These are phyloP conservation scores for Candida ipomoeae DNA, from an alignment of 805 yeast species.

Conservation along the genomic window DNA sequence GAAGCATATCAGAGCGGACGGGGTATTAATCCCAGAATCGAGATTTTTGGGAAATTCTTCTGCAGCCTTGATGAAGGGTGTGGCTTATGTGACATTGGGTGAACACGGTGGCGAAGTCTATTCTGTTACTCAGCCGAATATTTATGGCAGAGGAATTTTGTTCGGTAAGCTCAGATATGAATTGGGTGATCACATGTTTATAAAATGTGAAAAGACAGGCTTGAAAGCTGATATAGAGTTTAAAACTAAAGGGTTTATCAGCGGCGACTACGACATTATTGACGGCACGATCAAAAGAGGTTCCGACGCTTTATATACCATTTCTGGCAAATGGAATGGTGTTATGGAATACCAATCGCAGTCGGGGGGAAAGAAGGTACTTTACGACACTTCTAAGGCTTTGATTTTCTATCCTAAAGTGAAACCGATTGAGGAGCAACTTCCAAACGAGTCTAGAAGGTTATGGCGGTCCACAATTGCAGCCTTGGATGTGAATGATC, in stretches of 20 bases:
- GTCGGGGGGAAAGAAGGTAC: conserved; percentile 43
- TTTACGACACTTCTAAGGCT: conserved; percentile 41
- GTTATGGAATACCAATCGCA: conserved; percentile 60
- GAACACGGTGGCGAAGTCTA: conserved; percentile 67
- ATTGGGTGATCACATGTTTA: conserved; percentile 85
- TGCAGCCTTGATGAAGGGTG: conserved; percentile 96
- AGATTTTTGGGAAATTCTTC: conserved; percentile 91
- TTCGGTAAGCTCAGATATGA: conserved; percentile 89
- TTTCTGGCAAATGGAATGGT: conserved; percentile 93
- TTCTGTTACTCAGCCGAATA: conserved; percentile 88
- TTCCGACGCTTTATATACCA: conserved; percentile 51
- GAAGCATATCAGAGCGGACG: conserved; percentile 79
- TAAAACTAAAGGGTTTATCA: conserved; percentile 89
- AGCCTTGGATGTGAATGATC: conserved; percentile 79
- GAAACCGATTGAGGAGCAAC: conserved; percentile 77
- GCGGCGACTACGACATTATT: conserved; percentile 88
- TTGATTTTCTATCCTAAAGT: conserved; percentile 64
- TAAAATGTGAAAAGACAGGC: conserved; percentile 57
- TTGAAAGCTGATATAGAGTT: conserved; percentile 82
- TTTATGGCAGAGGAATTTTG: conserved; percentile 89
- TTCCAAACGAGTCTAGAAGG: conserved; percentile 71
- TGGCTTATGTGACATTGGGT: conserved; percentile 64
- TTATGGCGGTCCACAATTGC: conserved; percentile 80
- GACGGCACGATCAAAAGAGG: conserved; percentile 59
- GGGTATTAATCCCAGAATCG: conserved; percentile 81